Percentiles rank a stretch among this genome's conserved stretches.
Evolutionary conservation across 2,329 filamentous ascomycete species (phyloP).

Genomic region (Nigrospora sphaerica): DNA sequence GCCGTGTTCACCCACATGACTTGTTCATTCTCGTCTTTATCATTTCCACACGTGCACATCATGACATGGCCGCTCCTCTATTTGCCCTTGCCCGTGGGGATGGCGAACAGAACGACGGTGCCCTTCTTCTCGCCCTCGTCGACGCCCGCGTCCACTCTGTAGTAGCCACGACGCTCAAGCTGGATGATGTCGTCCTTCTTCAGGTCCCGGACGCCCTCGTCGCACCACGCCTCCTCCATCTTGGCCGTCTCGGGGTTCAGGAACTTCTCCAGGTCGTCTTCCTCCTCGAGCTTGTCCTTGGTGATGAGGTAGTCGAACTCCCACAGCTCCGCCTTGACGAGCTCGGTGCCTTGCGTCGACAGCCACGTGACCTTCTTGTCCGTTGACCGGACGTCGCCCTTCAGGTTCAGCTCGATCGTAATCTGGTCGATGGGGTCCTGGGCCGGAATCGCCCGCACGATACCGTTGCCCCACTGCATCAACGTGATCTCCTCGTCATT

Average conservation of each 20-base stretch:
- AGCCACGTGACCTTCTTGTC: constrained; percentile 97
- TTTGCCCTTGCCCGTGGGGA: constrained; percentile 49
- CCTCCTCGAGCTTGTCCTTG: constrained; percentile 88
- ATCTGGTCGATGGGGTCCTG: constrained; percentile 58
- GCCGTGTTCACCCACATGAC: too few relatives aligned
- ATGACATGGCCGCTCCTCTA: constrained; percentile 10
- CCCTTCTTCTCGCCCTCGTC: constrained; percentile 44
- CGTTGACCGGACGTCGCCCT: constrained; percentile 90
- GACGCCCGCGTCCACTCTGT: constrained; percentile 67
- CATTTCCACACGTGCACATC: too few relatives aligned
- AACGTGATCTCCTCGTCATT: constrained; percentile 87
- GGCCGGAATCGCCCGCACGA: constrained; percentile 61
- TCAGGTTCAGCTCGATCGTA: constrained; percentile 80
- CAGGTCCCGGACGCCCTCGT: constrained; percentile 70
- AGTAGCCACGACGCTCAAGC: constrained; percentile 90
- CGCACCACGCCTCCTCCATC: constrained; percentile 68
- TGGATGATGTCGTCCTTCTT: constrained; percentile 91
- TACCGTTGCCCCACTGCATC: constrained; percentile 93
- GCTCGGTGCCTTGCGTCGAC: constrained; percentile 64
- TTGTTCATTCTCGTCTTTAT: too few relatives aligned
- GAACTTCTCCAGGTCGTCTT: constrained; percentile 79
- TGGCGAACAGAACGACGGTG: constrained; percentile 48
- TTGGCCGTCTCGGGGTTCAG: constrained; percentile 70
- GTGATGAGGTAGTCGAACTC: constrained; percentile 94
- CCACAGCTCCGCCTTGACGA: constrained; percentile 78